Base-by-base conservation (phyloP, 345 rosid genomes). In the Populus tremula region DNA sequence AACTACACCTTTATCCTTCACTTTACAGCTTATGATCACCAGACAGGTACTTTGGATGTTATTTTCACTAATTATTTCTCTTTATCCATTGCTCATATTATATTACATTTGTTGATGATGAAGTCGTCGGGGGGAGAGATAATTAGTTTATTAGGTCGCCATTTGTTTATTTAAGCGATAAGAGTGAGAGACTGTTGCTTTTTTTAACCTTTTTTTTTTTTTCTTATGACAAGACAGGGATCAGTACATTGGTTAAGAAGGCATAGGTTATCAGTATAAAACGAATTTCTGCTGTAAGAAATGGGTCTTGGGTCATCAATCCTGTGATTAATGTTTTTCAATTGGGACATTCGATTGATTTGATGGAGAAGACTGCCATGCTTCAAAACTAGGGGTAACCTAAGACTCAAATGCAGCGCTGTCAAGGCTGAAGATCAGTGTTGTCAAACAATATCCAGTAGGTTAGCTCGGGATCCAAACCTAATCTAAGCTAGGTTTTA, bases 1-100 rank as follows among this genome's bases (percentile, higher is more conserved):
- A 53, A 33, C 70, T 16, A 64, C 47, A 64, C 21, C 76, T 56
- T 39, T 53, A 45, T 27, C 62, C 12, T 43, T 14, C 41, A 61
- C 77, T 82, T 82, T 68, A 67, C 77, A 45, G 59, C 39, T 71
- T 71, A 36, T 67, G 29, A 80, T 70, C 70, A 70, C 11, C 54
- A 43, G 72, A 70, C 61, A 69, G 70, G 50, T 21, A 63, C 73
- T 54, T 56, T 65, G 29, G 69, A 62, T 38, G 66, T 76, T 77
- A 38, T n/a, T 74, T 79, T 77, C 81, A 5, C 70, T 27, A 16
- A 69, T 69, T 79, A 63, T 77, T 35, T 67, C 16, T 5, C 71
- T 67, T 67, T 75, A 74, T 74, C 62, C 31, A n/a, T 21, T 43
- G 2, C 27, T 1, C 2, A 16, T 74, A 25, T 63, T 27, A 17